Base-by-base conservation (phyloP, 2,329 filamentous ascomycete species). In the Whalleya microplaca region DNA sequence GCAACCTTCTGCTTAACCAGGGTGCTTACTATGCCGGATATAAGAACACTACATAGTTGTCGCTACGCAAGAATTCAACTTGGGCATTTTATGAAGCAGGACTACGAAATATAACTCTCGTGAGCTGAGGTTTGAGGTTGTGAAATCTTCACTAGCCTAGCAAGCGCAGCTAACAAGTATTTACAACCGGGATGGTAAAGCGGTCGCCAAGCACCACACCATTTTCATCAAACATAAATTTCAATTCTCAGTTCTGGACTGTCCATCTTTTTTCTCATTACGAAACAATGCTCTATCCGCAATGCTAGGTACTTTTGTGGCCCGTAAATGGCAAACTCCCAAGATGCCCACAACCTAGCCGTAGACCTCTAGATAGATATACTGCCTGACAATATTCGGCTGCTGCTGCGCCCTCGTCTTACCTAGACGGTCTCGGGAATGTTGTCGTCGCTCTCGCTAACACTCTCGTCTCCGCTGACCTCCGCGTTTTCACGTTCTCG, bases 401-500 rank as follows among this genome's bases (percentile, higher is more conserved):
- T 51, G 41, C 55, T 49, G 47, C 52, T 43, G 14, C 32, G 14
- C 32, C 32, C 3, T 37, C 32, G 32, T 37, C 47, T 69, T 75
- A n/a, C n/a, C n/a, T n/a, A 80, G 66, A 80, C 73, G 27, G 78
- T 76, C 67, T 79, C 83, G 37, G 86, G 85, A 63, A 87, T 84
- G 72, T 91, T 92, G 73, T 97, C 95, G 72, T 98, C 95, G 73
- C 92, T 96, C 77, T 96, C 94, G 72, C 91, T 96, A 75, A 92
- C 84, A 74, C 93, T 95, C 82, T 99, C 95, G 74, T 99, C 96
- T 71, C 95, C 95, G 75, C 92, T 96, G 71, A 99, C 92, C 76
- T 99, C 92, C 73, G 92, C 91, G 78, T 99, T 99, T 84, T 98
- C 94, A 65, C 92, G 89, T 82, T 96, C 95, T 65, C 91, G 88